Conservation (phyloP, 1,139 yeast genomes). For the Pichia sp. region DNA sequence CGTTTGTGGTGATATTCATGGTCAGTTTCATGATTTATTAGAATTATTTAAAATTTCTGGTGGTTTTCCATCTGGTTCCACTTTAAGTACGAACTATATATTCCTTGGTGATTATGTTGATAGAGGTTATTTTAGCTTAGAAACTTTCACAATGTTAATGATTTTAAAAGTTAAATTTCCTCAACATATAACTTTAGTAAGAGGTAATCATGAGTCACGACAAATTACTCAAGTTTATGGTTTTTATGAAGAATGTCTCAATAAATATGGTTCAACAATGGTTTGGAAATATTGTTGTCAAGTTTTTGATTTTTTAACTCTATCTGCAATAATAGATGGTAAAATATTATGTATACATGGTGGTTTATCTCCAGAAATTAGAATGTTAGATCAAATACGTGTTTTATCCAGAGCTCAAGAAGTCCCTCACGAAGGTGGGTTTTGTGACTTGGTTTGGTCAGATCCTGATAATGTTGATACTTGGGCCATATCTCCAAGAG, state of each 20-base stretch:
- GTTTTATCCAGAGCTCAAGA: slow-evolving; percentile 97
- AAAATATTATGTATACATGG: slow-evolving; percentile 93
- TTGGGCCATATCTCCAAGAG: slow-evolving; percentile 98
- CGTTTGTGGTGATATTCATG: slow-evolving; percentile 98
- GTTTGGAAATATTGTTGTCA: slow-evolving; percentile 98
- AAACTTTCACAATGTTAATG: slow-evolving; percentile 86
- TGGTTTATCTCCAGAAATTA: slow-evolving; percentile 93
- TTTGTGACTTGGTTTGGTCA: slow-evolving; percentile 95
- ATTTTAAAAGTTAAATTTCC: slow-evolving; percentile 87
- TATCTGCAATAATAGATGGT: slow-evolving; percentile 94
- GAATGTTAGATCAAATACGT: slow-evolving; percentile 94
- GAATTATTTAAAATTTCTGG: slow-evolving; percentile 91
- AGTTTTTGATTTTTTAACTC: slow-evolving; percentile 85
- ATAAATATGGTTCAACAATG: slow-evolving; percentile 91
- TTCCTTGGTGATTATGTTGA: slow-evolving; percentile 86
- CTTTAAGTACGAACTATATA: slow-evolving; percentile 27
- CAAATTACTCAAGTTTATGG: slow-evolving; percentile 97
- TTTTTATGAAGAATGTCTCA: slow-evolving; percentile 83
- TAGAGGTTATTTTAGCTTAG: slow-evolving; percentile 90
- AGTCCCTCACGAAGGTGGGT: slow-evolving; percentile 98
- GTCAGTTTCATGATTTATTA: slow-evolving; percentile 91
- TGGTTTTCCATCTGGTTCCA: slow-evolving; percentile 78
- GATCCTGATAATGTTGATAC: slow-evolving; percentile 97
- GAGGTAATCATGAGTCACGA: slow-evolving; percentile 93
- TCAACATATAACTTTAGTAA: slow-evolving; percentile 73